Evolutionary conservation across 805 yeast species (phyloP).

Genomic region (Dipodascus albidus): DNA sequence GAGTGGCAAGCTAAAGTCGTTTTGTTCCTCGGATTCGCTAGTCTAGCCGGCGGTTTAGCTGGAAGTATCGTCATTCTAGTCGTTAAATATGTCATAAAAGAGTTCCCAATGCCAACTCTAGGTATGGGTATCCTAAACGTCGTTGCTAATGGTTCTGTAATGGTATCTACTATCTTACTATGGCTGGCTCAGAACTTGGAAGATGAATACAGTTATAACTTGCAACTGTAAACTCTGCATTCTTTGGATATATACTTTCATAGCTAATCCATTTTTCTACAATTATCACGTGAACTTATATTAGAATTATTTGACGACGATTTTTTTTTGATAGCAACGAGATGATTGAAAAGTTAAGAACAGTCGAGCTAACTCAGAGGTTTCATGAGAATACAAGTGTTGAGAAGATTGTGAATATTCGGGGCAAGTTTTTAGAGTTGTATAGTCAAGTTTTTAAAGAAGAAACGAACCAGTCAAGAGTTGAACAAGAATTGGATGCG

Average conservation of each 20-base stretch:
- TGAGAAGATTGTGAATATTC: no score
- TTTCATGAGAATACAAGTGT: no score
- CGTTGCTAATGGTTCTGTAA: constrained; percentile 61
- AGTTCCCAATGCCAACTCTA: constrained; percentile 73
- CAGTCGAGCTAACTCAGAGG: no score
- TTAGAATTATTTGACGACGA: no score
- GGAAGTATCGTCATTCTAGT: constrained; percentile 85
- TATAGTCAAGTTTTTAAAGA: no score
- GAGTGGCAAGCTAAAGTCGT: constrained; percentile 94
- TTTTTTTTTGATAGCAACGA: no score
- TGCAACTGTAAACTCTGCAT: constrained; percentile 55
- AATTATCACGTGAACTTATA: background rate
- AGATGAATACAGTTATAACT: constrained; percentile 88
- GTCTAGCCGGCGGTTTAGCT: constrained; percentile 87
- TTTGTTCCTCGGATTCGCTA: constrained; percentile 81
- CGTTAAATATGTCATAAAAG: constrained; percentile 70
- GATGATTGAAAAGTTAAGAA: no score
- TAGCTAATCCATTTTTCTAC: no score
- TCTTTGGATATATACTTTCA: no score
- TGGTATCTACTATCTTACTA: constrained; percentile 78
- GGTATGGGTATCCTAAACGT: constrained; percentile 93
- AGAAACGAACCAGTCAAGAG: no score
- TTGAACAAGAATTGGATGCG: no score
- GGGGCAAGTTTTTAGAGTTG: no score
- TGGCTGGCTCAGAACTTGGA: constrained; percentile 96